A percentile compares a stretch with the other conserved stretches of the same genome.
Conservation (phyloP, 306 rosid species). For the Glycine soja region DNA sequence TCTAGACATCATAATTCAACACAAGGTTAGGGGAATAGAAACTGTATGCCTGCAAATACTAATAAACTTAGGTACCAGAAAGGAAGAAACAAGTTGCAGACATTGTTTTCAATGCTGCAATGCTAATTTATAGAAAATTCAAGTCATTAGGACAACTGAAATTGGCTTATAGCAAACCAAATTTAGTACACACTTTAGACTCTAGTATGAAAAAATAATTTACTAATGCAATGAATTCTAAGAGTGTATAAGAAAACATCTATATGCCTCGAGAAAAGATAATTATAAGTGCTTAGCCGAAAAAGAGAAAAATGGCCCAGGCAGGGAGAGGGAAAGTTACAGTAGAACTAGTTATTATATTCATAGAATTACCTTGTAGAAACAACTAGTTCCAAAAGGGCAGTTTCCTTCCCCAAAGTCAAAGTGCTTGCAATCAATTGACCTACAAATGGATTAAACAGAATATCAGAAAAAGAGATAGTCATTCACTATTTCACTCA, state of each 20-base stretch:
- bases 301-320: constrained; percentile 13
- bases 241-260: constrained; percentile 4
- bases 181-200: constrained; percentile 15
- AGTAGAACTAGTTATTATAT: background rate
- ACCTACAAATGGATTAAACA: constrained; percentile 58
- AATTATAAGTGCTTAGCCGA: background rate
- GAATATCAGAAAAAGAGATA: background rate
- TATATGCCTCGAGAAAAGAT: constrained; percentile 1
- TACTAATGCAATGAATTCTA: constrained; percentile 21
- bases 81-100: constrained; percentile 9
- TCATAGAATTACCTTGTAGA: constrained; percentile 79
- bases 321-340: background rate
- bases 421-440: constrained; percentile 97
- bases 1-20: constrained; percentile 23
- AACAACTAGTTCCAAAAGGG: constrained; percentile 96
- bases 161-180: constrained; percentile 12
- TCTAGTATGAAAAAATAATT: constrained; percentile 8
- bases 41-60: constrained; percentile 21
- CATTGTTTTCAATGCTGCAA: background rate
- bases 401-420: constrained; percentile 96
- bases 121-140: background rate
- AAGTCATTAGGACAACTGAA: background rate
- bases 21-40: constrained; percentile 25
- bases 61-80: constrained; percentile 17
- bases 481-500: constrained; percentile 2